Evolutionary conservation across 371 early-diverging fungal species (phyloP).

Genomic region (Apophysomyces sp.): DNA sequence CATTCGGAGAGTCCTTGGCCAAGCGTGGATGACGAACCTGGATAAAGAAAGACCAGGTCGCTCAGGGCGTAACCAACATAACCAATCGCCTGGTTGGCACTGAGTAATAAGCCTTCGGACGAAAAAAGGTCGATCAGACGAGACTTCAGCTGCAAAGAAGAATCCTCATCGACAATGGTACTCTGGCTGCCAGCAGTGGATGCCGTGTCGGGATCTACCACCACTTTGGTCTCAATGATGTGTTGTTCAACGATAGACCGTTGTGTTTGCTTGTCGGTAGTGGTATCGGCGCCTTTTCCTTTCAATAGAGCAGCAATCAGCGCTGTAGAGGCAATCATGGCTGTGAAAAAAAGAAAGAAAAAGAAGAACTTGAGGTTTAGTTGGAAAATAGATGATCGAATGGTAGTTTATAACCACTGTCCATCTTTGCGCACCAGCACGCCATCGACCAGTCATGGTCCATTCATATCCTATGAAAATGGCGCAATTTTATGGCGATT

Average conservation of each 20-base stretch:
- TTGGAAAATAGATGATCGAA: conserved; percentile 1
- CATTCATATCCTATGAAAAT: not conserved
- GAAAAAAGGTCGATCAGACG: conserved; percentile 24
- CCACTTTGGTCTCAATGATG: conserved; percentile 21
- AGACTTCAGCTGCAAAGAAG: conserved; percentile 31
- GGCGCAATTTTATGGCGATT: not conserved
- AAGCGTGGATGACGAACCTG: conserved; percentile 48
- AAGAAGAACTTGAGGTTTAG: conserved; percentile 5
- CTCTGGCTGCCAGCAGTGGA: conserved; percentile 42
- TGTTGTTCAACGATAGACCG: conserved; percentile 22
- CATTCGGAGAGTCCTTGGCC: conserved; percentile 65
- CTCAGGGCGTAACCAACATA: conserved; percentile 77
- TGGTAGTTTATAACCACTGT: not conserved
- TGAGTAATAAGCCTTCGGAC: conserved; percentile 23
- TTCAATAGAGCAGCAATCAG: conserved; percentile 26
- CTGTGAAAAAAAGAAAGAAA: not conserved
- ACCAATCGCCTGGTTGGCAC: conserved; percentile 70
- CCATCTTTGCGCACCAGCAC: not conserved
- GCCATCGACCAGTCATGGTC: not conserved
- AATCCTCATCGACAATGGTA: conserved; percentile 48
- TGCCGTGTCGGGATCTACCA: conserved; percentile 28
- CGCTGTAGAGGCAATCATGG: conserved; percentile 28
- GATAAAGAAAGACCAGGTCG: conserved; percentile 81
- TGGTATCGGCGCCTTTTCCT: conserved; percentile 12
- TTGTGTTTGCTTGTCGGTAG: not conserved